Base-by-base conservation (phyloP, 805 yeast species). In the Metschnikowia rubicola region DNA sequence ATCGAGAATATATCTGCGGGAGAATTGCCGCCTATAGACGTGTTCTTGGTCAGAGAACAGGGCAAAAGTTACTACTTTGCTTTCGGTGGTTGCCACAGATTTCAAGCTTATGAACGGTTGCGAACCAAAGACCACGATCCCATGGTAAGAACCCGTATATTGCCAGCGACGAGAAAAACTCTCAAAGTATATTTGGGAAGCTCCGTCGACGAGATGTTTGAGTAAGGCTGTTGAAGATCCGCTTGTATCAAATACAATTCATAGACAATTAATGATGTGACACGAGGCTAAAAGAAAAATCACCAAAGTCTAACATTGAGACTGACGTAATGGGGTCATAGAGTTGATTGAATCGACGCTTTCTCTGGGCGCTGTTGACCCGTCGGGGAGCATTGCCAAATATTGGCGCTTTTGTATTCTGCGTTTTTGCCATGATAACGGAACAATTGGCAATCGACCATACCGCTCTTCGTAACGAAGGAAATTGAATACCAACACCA, bases 81-180 rank as follows among this genome's bases (percentile, higher is more conserved):
- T 1, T 88, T 88, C 66, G 96, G 96, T 7, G 96, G 96, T 0
- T 88, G 96, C 61, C 96, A 88, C 61, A 66, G 96, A 52, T 84
- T 88, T 55, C 96, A 88, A 63, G 96, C 96, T 0, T 89, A 89
- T 60, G 94, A 88, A 47, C 67, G 75, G 35, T 47, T 64, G 26
- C 76, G 74, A 30, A 60, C 65, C 3, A 43, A 44, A 6, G 60
- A 56, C 1, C 40, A 52, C 12, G 70, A 66, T 28, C 61, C 67
- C 0, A 56, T 75, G 68, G 95, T 89, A 9, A 82, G 77, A 58
- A 84, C 89, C 63, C 84, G 83, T 54, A 59, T 88, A 8, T 64
- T 87, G 30, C 96, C 96, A 1, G 84, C 88, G 7, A 87, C 96
- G 0, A 79, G 80, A 50, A 73, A 75, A 26, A 90, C 86, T 50